These are phyloP conservation scores for Mortierella polycephala DNA, from an alignment of 371 early-diverging fungal species.

Conservation along the genomic window DNA sequence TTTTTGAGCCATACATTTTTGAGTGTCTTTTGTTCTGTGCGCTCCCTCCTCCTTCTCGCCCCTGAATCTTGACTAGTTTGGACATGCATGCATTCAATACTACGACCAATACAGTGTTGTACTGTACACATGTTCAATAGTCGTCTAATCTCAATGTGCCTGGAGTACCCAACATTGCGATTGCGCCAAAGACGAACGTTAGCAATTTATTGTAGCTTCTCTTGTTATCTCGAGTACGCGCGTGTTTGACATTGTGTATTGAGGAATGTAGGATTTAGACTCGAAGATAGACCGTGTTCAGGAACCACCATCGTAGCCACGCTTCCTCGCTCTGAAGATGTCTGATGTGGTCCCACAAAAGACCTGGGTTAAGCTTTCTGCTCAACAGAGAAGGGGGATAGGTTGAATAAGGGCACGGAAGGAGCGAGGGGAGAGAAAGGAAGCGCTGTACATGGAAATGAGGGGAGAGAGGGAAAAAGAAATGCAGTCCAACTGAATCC, in stretches of 20 bases:
- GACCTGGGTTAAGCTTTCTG: not conserved
- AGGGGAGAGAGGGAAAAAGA: conserved; percentile 1
- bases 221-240: too few species aligned
- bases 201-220: too few species aligned
- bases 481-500: conserved; percentile 1
- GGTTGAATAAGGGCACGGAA: not conserved
- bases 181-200: too few species aligned
- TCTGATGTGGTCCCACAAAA: not conserved
- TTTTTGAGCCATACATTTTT: conserved; percentile 1
- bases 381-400: not conserved
- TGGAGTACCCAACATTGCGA: too few species aligned
- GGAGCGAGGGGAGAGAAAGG: conserved; percentile 2
- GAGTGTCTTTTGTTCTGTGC: not conserved
- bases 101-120: too few species aligned
- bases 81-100: not conserved
- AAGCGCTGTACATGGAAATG: not conserved
- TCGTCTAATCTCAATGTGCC: too few species aligned
- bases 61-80: conserved; percentile 23
- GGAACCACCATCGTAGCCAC: not conserved
- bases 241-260: not conserved
- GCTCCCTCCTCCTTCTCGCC: conserved; percentile 9
- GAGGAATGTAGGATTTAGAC: not conserved
- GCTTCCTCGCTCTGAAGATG: too few species aligned
- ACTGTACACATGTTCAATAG: too few species aligned
- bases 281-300: not conserved